Evolutionary conservation across 768 basidiomycete species (phyloP), one percentile per base, ranked within the genome.

Genomic region (Mycena indigotica): DNA sequence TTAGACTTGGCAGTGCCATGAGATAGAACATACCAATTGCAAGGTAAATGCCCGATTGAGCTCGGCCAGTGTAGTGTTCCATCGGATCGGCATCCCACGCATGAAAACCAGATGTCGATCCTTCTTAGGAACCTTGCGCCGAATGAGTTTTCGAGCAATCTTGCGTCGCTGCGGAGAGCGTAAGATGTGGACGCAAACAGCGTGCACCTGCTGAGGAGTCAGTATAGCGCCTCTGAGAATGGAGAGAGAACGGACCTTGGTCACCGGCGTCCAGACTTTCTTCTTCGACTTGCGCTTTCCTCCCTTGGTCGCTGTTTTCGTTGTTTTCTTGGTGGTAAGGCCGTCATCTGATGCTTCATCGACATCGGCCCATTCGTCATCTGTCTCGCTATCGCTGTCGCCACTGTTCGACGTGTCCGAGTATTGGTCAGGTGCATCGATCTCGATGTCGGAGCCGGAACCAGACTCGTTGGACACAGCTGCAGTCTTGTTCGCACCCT

Each of bases 61-160:
- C 30, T 55, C 61, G 4, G 61, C 57, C 17, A 41, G 53, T 1
- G 40, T 51, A 2, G 61, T 58, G 29, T 62, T 62, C 56, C 61
- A 62, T 15, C 61, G 56, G 17, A 58, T 50, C 21, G 51, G 52
- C 60, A 61, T 61, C 48, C 60, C 50, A 13, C 51, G 39, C 48
- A 57, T 41, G 29, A 56, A 53, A 2, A 57, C 56, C 25, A 61
- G 60, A 41, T 57, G 56, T 13, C 56, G 55, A 46, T 44, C n/a
- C 17, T 53, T 28, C 24, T n/a, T 30, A 8, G 19, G 12, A n/a
- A 32, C 55, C 16, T 53, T 53, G 16, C 24, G 19, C 15, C 61
- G 56, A 23, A 62, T 58, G 5, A 62, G 15, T 1, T 25, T 30
- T 2, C 39, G 46, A 1, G 56, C 52, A 13, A 24, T 41, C 24